A percentile compares a stretch with the other conserved stretches of the same genome.
Evolutionary conservation across 192 early-diverging fungal genomes (phyloP).

Genomic region (Diversispora epigaea): DNA sequence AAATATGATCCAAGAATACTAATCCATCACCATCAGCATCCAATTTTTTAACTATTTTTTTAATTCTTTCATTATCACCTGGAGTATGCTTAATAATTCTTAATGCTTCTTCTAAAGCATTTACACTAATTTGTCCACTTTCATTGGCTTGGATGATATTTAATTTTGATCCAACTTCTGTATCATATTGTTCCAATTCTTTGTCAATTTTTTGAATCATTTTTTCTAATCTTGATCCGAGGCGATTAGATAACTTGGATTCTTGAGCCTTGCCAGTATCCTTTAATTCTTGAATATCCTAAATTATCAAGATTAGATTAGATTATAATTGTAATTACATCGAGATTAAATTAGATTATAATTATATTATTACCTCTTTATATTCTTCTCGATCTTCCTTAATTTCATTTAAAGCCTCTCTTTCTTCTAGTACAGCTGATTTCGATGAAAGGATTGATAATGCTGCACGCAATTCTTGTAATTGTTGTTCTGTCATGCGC

Average conservation of each 20-base stretch:
- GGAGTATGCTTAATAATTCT: constrained; percentile 66
- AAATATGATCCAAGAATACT: constrained; percentile 61
- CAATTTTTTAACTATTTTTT: constrained; percentile 71
- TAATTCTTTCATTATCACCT: constrained; percentile 63
- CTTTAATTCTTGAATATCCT: constrained; percentile 57
- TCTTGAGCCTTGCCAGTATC: constrained; percentile 53
- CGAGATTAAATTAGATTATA: not conserved
- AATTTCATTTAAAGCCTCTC: constrained; percentile 61
- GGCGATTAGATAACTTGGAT: constrained; percentile 54
- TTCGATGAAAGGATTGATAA: constrained; percentile 56
- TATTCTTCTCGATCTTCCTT: constrained; percentile 63
- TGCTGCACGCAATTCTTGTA: constrained; percentile 58
- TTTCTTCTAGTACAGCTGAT: constrained; percentile 60
- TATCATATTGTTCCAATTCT: constrained; percentile 66
- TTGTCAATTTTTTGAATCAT: constrained; percentile 75
- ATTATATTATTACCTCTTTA: constrained; percentile 44
- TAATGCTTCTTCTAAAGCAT: constrained; percentile 68
- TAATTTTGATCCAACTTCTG: constrained; percentile 62
- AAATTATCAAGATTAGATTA: not conserved
- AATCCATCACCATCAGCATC: constrained; percentile 72
- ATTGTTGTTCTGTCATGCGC: constrained; percentile 56
- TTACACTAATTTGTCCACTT: constrained; percentile 62
- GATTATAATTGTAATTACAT: not conserved
- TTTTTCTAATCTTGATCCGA: constrained; percentile 73
- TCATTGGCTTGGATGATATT: constrained; percentile 67